Evolutionary conservation across 2,329 filamentous ascomycete genomes (phyloP), one percentile per base, ranked within the genome.

Genomic region (Pestalotiopsis sp.): DNA sequence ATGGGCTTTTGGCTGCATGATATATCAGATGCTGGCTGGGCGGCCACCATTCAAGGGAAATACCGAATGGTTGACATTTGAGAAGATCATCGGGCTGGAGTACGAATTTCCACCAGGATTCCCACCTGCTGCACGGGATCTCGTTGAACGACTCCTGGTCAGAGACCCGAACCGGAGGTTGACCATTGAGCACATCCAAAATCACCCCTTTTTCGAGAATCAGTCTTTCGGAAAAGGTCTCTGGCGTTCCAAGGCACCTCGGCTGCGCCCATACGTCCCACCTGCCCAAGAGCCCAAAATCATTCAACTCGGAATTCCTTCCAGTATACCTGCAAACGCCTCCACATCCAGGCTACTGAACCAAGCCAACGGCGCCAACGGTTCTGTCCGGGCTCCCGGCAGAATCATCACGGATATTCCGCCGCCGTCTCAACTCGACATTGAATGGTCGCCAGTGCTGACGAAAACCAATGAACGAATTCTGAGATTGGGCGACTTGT

Each of bases 1-100:
- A 64, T 99, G 96, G 96, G 96, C 96, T 2, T 99, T 97, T 83
- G 96, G 96, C 11, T 99, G 96, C 83, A 99, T 99, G 74, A 90
- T 99, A 71, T 99, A 97, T 79, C 96, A 99, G 80, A 87, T 99
- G 31, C 85, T 99, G 41, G 93, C 93, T n/a, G 96, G 96, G n/a
- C 87, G 96, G 70, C 96, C 96, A 5, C 96, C 96, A 0, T 99
- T 99, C 85, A 99, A 99, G 80, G 96, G 93, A 56, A 92, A 88
- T 14, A 98, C 97, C 73, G 96, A 99, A 78, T 99, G 98, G 76
- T 87, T 96, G 77, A 99, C 96, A 0, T 99, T 99, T 78, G 96
- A 99, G 79, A 99, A 98, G 81, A 99, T 99, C 77, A 93, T 99
- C 66, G 92, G 89, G 39, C 85, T 99, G 58, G 95, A 99, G 67